Evolutionary conservation across 768 basidiomycete species (phyloP).

Genomic region (Rhodocollybia butyracea): DNA sequence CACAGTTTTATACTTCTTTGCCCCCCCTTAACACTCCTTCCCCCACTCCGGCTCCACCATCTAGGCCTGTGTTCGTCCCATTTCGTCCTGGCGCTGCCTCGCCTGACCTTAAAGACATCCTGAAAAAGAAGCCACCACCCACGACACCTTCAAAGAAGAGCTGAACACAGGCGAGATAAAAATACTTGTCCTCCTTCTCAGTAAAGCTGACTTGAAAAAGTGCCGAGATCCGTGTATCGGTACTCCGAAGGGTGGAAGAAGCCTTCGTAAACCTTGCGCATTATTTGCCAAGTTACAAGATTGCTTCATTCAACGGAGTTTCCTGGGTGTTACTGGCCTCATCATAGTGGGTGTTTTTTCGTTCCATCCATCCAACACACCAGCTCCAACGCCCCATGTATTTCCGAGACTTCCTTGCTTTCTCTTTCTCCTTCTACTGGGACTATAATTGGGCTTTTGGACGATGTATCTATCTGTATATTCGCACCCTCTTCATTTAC

Average conservation of each 20-base stretch:
- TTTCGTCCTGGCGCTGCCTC: conserved; percentile 8
- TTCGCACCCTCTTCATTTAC: not conserved
- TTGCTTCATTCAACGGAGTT: not conserved
- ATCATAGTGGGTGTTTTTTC: too few relatives aligned
- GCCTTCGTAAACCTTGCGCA: not conserved
- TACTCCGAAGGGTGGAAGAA: not conserved
- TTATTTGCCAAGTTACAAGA: not conserved
- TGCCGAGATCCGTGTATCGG: not conserved
- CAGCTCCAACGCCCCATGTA: not conserved
- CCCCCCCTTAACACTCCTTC: not conserved
- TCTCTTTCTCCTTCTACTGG: not conserved
- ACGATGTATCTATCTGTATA: not conserved
- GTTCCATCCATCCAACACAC: not conserved
- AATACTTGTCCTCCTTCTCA: not conserved
- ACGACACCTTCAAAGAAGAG: not conserved
- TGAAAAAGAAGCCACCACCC: conserved; percentile 8
- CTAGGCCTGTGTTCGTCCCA: conserved; percentile 6
- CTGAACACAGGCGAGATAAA: not conserved
- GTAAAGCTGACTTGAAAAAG: not conserved
- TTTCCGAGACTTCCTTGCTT: not conserved
- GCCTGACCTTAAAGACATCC: conserved; percentile 9
- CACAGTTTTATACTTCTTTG: not conserved
- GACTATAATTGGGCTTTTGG: not conserved
- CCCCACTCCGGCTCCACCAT: not conserved
- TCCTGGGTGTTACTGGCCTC: not conserved